A percentile compares a stretch with the other conserved stretches of the same genome.
Evolutionary conservation across 495 filamentous ascomycete species (phyloP).

Genomic region (Ascobolus immersus): DNA sequence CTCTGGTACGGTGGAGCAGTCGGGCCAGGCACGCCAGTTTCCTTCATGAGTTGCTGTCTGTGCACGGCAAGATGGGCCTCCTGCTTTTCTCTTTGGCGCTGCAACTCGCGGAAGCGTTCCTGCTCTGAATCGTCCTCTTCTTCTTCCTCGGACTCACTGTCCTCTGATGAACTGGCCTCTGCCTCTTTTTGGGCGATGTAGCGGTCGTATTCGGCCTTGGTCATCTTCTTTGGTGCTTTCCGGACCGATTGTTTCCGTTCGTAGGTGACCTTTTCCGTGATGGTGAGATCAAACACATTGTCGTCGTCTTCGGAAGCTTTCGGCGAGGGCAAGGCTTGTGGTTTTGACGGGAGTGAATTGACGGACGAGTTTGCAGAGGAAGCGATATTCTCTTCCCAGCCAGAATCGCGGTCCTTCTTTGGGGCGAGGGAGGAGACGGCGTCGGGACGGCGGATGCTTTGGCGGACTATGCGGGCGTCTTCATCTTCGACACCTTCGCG

Average conservation of each 20-base stretch:
- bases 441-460: neutral
- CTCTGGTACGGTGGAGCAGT: conserved; percentile 21
- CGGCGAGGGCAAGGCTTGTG: neutral
- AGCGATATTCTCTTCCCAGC: conserved; percentile 14
- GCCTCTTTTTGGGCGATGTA: conserved; percentile 39
- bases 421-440: too few relatives aligned
- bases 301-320: conserved; percentile 16
- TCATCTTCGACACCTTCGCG: conserved; percentile 15
- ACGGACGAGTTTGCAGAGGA: conserved; percentile 13
- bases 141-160: conserved; percentile 25
- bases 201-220: conserved; percentile 61
- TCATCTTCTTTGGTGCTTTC: conserved; percentile 46
- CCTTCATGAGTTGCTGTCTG: conserved; percentile 91
- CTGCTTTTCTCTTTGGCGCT: conserved; percentile 61
- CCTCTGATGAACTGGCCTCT: conserved; percentile 15
- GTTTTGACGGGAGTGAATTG: conserved; percentile 2
- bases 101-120: conserved; percentile 44
- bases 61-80: conserved; percentile 79
- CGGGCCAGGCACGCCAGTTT: conserved; percentile 46
- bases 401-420: conserved; percentile 14
- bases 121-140: conserved; percentile 67
- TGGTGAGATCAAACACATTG: conserved; percentile 23
- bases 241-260: conserved; percentile 20
- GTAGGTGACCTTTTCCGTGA: conserved; percentile 30
- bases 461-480: too few relatives aligned